Evolutionary conservation across 176 grass and related monocot species (phyloP), one percentile per base, ranked within the genome.

Genomic region (Musa schizocarpa): DNA sequence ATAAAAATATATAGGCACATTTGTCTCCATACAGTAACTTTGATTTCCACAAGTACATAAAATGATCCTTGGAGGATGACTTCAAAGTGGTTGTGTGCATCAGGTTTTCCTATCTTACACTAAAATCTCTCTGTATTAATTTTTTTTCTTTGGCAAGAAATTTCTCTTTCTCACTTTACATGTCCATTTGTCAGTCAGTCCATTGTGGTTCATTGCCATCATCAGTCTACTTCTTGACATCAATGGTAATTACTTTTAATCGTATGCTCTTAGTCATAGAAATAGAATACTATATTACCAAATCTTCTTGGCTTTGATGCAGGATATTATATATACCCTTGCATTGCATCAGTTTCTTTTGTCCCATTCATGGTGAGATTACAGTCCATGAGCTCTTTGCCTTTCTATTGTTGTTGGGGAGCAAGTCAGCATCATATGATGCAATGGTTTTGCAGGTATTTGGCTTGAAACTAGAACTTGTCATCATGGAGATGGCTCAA

Each of bases 51-150:
- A 88, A 91, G 78, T 97, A 93, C 84, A 88, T 97, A 71, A 97
- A 97, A 77, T 76, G 90, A 27, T 93, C 90, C 13, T 57, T 97
- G 63, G 94, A 97, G 43, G 94, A 97, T 27, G 94, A 97, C 64
- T 97, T 97, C 73, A 89, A 97, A 65, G 86, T 91, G 1, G 90
- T 97, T 17, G 94, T 97, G 0, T 86, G 94, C 55, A 93, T 97
- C 75, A 97, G 94, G 92, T 95, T 21, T 26, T n/a, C 11, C n/a
- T 29, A 22, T 22, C 19, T 74, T 27, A 83, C 8, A 16, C 2
- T 72, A 52, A 34, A 49, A 83, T 14, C 50, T 54, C 20, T 54
- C 68, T 65, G 20, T 34, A 43, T 49, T 59, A 65, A n/a, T n/a
- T n/a, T n/a, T n/a, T n/a, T 50, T 77, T 81, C 14, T 81, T 73